Evolutionary conservation across 345 rosid species (phyloP).

Genomic region (Heritiera fomes): DNA sequence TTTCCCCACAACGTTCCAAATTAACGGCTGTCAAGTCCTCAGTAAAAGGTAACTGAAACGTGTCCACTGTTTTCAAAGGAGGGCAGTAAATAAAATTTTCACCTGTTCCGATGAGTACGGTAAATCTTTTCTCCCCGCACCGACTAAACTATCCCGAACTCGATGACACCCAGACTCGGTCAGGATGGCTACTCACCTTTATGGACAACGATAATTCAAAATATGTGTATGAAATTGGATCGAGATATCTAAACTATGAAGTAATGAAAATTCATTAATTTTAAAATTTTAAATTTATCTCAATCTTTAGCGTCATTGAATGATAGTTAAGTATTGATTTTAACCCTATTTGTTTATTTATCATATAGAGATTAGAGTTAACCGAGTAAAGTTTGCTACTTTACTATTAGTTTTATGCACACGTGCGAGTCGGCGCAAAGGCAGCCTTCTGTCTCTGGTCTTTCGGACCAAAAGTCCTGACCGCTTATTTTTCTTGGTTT

Average conservation of each 20-base stretch:
- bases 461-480: conserved; percentile 21
- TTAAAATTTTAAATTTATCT: too few relatives aligned
- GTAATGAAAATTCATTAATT: too few relatives aligned
- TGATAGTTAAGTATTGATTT: too few relatives aligned
- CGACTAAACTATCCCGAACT: background rate
- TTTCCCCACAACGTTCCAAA: background rate
- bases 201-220: too few relatives aligned
- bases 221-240: too few relatives aligned
- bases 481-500: background rate
- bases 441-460: conserved; percentile 24
- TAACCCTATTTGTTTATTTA: too few relatives aligned
- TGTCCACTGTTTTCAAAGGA: background rate
- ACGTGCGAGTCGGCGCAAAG: conserved; percentile 27
- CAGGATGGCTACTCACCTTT: too few relatives aligned
- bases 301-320: too few relatives aligned
- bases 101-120: background rate
- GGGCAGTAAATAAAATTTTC: background rate
- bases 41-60: background rate
- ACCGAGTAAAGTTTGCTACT: too few relatives aligned
- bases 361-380: too few relatives aligned
- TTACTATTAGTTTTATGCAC: background rate
- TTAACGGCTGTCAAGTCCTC: background rate
- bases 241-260: too few relatives aligned
- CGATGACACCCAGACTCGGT: background rate
- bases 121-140: background rate